Conservation (phyloP, 2,329 filamentous ascomycete genomes). For the Talaromyces sp. region DNA sequence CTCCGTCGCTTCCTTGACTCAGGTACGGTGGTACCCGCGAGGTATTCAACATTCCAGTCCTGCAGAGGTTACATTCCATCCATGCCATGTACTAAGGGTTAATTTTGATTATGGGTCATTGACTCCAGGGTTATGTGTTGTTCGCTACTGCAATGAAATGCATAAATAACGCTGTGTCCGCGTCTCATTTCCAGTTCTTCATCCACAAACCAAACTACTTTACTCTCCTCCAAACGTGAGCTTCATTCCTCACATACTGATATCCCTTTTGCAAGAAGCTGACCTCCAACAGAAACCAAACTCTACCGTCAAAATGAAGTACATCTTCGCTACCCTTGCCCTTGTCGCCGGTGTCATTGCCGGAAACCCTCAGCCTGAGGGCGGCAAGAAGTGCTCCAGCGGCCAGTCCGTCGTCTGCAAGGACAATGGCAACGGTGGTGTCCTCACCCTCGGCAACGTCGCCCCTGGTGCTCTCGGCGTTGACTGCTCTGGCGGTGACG, state of each 20-base stretch:
- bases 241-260: too few relatives aligned
- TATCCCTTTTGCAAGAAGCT: too few relatives aligned
- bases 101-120: not conserved
- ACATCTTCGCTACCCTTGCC: conserved; percentile 3
- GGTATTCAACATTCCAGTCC: not conserved
- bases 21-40: not conserved
- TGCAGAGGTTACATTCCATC: not conserved
- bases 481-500: conserved; percentile 15
- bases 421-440: conserved; percentile 13
- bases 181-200: not conserved
- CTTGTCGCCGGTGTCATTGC: conserved; percentile 3
- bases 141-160: not conserved
- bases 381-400: conserved; percentile 2
- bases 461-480: conserved; percentile 13
- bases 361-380: not conserved
- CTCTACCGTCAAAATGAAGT: conserved; percentile 5
- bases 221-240: not conserved
- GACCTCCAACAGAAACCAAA: not conserved
- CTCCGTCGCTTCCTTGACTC: not conserved
- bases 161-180: not conserved
- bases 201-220: not conserved
- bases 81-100: not conserved
- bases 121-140: not conserved
- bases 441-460: conserved; percentile 18
- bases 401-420: conserved; percentile 15